phyloP scores from a whole-genome alignment of 2,329 filamentous ascomycete genomes.

The Parafenestella ontariensis region DNA sequence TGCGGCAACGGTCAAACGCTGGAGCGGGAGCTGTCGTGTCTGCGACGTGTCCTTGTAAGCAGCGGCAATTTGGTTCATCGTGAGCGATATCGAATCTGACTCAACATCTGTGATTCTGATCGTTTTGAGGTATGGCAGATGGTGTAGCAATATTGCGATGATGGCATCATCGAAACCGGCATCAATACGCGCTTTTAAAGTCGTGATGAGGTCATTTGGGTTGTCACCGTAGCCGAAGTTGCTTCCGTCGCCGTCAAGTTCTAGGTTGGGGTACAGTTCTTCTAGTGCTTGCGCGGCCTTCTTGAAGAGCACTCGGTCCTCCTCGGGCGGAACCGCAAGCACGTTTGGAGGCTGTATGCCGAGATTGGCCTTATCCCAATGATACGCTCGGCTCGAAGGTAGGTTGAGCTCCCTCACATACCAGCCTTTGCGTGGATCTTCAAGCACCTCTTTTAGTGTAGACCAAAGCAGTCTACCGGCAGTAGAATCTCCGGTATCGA shows the following conservation, averaged over 20 bases:
- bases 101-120: slow-evolving; percentile 14
- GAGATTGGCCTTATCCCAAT: neutral
- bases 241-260: neutral
- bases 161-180: slow-evolving; percentile 10
- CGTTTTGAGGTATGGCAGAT: slow-evolving; percentile 14
- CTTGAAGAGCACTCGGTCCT: slow-evolving; percentile 8
- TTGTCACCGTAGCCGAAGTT: neutral
- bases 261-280: slow-evolving; percentile 3
- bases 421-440: slow-evolving; percentile 16
- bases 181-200: slow-evolving; percentile 5
- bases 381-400: slow-evolving; percentile 2
- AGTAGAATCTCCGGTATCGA: neutral
- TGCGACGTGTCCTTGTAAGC: slow-evolving; percentile 10
- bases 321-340: slow-evolving; percentile 2
- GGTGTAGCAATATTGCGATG: slow-evolving; percentile 17
- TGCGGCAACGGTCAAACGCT: slow-evolving; percentile 18
- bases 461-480: slow-evolving; percentile 8
- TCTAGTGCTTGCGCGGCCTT: slow-evolving; percentile 3
- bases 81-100: neutral
- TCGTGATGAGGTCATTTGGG: neutral
- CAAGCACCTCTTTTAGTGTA: slow-evolving; percentile 12
- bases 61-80: slow-evolving; percentile 8
- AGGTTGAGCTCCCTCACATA: slow-evolving; percentile 26
- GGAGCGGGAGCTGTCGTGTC: slow-evolving; percentile 13
- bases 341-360: neutral